Conservation (phyloP, 2,329 filamentous ascomycete species). For the Colletotrichum destructivum region DNA sequence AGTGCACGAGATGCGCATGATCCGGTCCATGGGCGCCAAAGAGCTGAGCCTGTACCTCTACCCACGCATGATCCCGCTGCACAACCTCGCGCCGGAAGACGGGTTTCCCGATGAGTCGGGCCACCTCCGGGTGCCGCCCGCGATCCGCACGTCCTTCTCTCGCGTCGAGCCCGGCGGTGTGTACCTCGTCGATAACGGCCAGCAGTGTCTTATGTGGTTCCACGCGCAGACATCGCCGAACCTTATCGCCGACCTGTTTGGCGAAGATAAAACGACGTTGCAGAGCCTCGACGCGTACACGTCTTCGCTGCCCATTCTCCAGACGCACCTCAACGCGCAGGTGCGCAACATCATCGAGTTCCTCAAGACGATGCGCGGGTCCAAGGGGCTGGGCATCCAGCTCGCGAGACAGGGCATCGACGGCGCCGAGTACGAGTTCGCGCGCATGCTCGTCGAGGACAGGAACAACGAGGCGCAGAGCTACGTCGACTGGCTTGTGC, state of each 20-base stretch:
- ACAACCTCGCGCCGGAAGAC: constrained; percentile 89
- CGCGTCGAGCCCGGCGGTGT: constrained; percentile 93
- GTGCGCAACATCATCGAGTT: constrained; percentile 95
- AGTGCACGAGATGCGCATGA: constrained; percentile 91
- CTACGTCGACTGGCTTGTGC: constrained; percentile 98
- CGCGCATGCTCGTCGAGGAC: constrained; percentile 90
- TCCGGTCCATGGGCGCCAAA: constrained; percentile 87
- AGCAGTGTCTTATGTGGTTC: constrained; percentile 92
- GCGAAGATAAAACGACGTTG: constrained; percentile 78
- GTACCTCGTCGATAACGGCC: constrained; percentile 96
- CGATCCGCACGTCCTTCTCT: constrained; percentile 86
- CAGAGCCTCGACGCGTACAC: constrained; percentile 86
- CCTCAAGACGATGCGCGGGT: constrained; percentile 83
- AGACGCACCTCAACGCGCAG: constrained; percentile 95
- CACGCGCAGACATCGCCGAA: constrained; percentile 94
- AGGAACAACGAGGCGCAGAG: constrained; percentile 97
- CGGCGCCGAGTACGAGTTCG: constrained; percentile 97
- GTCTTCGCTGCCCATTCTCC: constrained; percentile 83
- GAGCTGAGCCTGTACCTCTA: constrained; percentile 95
- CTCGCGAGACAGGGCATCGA: constrained; percentile 93
- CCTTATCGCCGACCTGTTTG: constrained; percentile 91
- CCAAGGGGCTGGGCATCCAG: constrained; percentile 90
- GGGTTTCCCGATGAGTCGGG: constrained; percentile 95
- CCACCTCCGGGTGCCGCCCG: constrained; percentile 86
- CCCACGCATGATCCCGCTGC: constrained; percentile 91